Base-by-base conservation (phyloP, 768 basidiomycete genomes). In the Auriscalpium microsporum region DNA sequence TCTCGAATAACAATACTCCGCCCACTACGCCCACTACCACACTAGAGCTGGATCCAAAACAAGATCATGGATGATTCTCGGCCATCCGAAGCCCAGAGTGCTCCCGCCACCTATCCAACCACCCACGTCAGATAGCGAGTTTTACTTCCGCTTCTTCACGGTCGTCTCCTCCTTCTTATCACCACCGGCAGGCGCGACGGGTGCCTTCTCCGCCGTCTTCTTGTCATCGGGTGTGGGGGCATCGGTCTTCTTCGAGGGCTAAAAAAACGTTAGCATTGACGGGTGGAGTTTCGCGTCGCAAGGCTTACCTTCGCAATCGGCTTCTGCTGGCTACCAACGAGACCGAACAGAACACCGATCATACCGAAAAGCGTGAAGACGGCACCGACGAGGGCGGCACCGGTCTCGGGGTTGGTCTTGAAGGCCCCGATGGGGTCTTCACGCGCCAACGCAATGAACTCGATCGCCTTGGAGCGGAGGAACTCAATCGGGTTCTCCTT, bases 381-480 rank as follows among this genome's bases (percentile, higher is more conserved):
- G 49, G 81, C 83, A 59, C 82, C 86, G 57, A 75, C 76, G 61
- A 97, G 77, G 58, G 83, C 89, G 47, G 78, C 86, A 63, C 84
- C 92, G 51, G 90, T 90, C 72, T 94, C 87, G 48, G 94, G 94
- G 67, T 94, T 84, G 40, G 86, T 75, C 77, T 87, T 90, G 79
- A 97, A 79, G 44, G 96, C 94, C 23, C 71, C 69, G 52, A 91
- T 65, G 28, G 92, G 94, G 69, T 95, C 84, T 47, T 78, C 68
- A 67, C 83, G 83, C 60, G 81, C 87, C 56, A 81, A 74, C 49
- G 89, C 87, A 59, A 94, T 71, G 79, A 99, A 99, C 52, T 77
- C 75, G 65, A 86, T 76, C 47, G 86, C 79, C 73, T 86, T 86
- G 63, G 76, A 73, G 67, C 91, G 89, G 65, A 93, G 77, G 75